Conservation (phyloP, 441 rosid species). For the Erodium trifolium region DNA sequence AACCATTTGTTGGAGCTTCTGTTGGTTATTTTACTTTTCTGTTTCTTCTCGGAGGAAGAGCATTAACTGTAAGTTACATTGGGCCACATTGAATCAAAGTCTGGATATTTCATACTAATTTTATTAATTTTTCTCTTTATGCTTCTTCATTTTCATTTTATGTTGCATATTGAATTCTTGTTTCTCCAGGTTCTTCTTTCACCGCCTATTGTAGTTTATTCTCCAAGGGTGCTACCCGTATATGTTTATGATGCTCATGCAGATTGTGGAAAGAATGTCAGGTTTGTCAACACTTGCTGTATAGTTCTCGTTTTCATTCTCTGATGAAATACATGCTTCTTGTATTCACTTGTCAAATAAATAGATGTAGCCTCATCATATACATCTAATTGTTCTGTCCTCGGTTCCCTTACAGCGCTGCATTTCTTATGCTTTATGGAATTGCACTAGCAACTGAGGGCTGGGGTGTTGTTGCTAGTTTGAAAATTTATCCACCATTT, state of each 20-base stretch:
- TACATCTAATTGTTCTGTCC: constrained; percentile 20
- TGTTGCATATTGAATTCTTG: constrained; percentile 11
- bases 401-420: constrained; percentile 47
- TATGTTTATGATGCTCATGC: constrained; percentile 99
- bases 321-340: constrained; percentile 8
- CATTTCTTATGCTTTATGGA: constrained; percentile 97
- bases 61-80: constrained; percentile 70
- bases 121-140: constrained; percentile 11
- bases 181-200: constrained; percentile 88
- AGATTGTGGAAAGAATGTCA: constrained; percentile 96
- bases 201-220: constrained; percentile 98
- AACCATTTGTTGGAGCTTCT: constrained; percentile 98
- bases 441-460: constrained; percentile 99
- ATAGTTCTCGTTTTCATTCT: constrained; percentile 7
- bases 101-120: constrained; percentile 14
- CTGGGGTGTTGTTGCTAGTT: constrained; percentile 99
- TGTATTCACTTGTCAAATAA: constrained; percentile 7
- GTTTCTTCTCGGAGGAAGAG: constrained; percentile 97
- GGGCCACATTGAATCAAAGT: constrained; percentile 16
- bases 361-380: constrained; percentile 7
- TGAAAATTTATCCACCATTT: constrained; percentile 94
- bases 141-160: constrained; percentile 14
- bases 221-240: constrained; percentile 97
- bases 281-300: constrained; percentile 45
- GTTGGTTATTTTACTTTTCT: constrained; percentile 96